A percentile compares a stretch with the other conserved stretches of the same genome.
phyloP scores from a whole-genome alignment of 306 rosid genomes.

The Gastrolobium villosum region DNA sequence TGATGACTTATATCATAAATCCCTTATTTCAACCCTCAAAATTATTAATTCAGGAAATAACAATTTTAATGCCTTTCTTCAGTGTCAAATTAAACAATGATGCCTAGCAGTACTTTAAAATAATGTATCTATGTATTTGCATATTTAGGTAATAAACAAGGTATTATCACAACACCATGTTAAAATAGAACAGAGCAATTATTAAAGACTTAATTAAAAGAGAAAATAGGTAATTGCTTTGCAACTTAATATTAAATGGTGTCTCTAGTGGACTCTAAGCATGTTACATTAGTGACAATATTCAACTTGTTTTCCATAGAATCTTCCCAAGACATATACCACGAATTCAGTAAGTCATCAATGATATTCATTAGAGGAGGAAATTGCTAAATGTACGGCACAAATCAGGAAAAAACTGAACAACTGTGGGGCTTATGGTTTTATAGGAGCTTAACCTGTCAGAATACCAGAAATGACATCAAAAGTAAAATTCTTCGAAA shows the following conservation, averaged over 20 bases:
- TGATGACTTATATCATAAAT: background rate
- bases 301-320: constrained; percentile 26
- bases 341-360: constrained; percentile 29
- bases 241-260: background rate
- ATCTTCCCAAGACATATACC: constrained; percentile 16
- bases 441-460: constrained; percentile 67
- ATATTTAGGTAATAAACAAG: background rate
- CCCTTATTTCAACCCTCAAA: background rate
- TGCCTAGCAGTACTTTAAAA: constrained; percentile 8
- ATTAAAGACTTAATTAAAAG: constrained; percentile 8
- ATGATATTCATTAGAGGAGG: background rate
- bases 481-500: constrained; percentile 81
- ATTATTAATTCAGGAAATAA: background rate
- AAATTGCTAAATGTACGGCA: constrained; percentile 25
- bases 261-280: constrained; percentile 28
- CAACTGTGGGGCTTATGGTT: constrained; percentile 22
- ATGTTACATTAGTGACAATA: background rate
- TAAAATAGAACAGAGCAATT: background rate
- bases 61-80: constrained; percentile 15
- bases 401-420: constrained; percentile 15
- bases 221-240: background rate
- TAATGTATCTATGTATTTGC: background rate
- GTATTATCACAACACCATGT: background rate
- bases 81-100: constrained; percentile 14
- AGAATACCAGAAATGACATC: constrained; percentile 89